Conservation (phyloP, 176 grass and related monocot genomes). For the Zizania latifolia region DNA sequence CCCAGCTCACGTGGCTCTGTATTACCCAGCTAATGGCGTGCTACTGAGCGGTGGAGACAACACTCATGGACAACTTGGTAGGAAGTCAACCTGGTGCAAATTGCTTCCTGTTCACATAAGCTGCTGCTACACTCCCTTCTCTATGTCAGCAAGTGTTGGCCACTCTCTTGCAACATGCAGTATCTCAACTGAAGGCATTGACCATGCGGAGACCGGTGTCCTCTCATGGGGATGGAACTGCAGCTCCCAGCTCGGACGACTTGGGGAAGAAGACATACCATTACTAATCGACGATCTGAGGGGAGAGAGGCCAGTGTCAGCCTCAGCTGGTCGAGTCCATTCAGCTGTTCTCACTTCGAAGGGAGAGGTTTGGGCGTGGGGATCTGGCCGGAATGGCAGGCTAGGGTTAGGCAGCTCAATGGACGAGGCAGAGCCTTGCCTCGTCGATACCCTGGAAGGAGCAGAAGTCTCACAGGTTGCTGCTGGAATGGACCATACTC, state of each 20-base stretch:
- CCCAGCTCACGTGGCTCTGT: conserved; percentile 11
- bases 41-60: conserved; percentile 78
- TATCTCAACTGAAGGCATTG: conserved; percentile 25
- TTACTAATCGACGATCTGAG: conserved; percentile 43
- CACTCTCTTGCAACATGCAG: conserved; percentile 68
- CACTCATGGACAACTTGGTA: conserved; percentile 67
- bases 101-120: conserved; percentile 51
- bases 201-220: conserved; percentile 12
- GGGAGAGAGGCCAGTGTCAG: conserved; percentile 37
- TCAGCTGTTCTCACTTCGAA: conserved; percentile 51
- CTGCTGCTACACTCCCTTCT: conserved; percentile 46
- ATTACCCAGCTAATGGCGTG: conserved; percentile 49
- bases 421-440: conserved; percentile 65
- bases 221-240: conserved; percentile 91
- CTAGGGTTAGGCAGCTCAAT: conserved; percentile 77
- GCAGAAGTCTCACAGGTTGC: conserved; percentile 53
- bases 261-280: conserved; percentile 47
- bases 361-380: conserved; percentile 75
- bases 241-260: conserved; percentile 75
- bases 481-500: conserved; percentile 79
- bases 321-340: conserved; percentile 75
- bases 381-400: conserved; percentile 72
- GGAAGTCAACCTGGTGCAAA: conserved; percentile 37
- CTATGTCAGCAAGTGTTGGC: conserved; percentile 68
- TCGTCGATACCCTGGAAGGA: conserved; percentile 60